Percentiles rank a stretch among this genome's conserved stretches.
These are phyloP conservation scores for Beauveria sp. DNA, from an alignment of 2,329 filamentous ascomycete species.

Conservation along the genomic window DNA sequence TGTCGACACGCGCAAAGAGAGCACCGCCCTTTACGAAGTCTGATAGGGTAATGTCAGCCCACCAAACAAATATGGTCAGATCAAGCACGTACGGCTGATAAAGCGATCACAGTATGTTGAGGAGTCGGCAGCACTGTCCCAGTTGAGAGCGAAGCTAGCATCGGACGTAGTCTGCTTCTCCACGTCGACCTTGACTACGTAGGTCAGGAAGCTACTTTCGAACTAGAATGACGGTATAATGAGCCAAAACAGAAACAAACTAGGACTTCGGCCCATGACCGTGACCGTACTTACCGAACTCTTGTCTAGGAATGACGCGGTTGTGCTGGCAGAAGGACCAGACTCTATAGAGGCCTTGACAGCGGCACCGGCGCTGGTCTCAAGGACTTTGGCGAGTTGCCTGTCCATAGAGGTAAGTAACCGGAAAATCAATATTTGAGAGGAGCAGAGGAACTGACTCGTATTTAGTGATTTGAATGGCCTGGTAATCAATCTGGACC, in stretches of 20 bases:
- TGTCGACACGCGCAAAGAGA: background rate
- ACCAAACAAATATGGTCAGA: background rate
- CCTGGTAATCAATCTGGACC: background rate
- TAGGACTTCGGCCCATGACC: too few species aligned
- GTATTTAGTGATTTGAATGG: background rate
- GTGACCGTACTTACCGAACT: background rate
- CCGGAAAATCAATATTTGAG: background rate
- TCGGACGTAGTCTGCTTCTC: background rate
- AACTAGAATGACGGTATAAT: background rate
- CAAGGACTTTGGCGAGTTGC: background rate
- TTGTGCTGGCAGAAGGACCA: background rate
- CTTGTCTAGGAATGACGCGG: background rate
- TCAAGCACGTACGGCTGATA: background rate
- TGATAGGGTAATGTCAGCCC: background rate
- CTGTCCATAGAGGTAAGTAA: background rate
- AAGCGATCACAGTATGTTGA: background rate
- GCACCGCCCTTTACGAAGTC: background rate
- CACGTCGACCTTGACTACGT: background rate
- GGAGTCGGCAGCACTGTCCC: background rate
- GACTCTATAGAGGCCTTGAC: background rate
- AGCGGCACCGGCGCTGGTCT: background rate
- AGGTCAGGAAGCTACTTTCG: background rate
- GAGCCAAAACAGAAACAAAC: too few species aligned
- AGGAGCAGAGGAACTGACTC: background rate
- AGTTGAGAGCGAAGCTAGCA: background rate